Conservation (phyloP, 2,329 filamentous ascomycete genomes). For the Talaromyces marneffei region DNA sequence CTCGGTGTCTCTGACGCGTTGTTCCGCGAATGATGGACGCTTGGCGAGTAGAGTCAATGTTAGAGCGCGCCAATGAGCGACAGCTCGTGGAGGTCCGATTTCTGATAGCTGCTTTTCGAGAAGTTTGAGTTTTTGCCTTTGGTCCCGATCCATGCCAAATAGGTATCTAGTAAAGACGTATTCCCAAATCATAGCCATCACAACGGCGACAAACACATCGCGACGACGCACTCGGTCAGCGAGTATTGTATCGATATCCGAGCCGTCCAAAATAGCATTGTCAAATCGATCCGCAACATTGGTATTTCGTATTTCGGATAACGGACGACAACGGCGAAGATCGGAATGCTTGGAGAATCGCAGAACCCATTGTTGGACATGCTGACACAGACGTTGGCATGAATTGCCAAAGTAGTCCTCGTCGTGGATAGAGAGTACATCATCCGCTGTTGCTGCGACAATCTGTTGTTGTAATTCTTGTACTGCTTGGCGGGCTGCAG, state of each 20-base stretch:
- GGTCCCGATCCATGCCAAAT: slow-evolving; percentile 97
- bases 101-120: slow-evolving; percentile 88
- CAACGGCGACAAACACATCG: slow-evolving; percentile 97
- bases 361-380: slow-evolving; percentile 95
- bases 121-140: slow-evolving; percentile 93
- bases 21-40: slow-evolving; percentile 70
- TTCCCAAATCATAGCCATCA: slow-evolving; percentile 99
- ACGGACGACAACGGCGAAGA: slow-evolving; percentile 76
- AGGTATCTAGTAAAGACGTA: slow-evolving; percentile 97
- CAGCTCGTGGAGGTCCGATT: slow-evolving; percentile 79
- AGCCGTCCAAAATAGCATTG: slow-evolving; percentile 88
- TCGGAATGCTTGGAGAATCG: slow-evolving; percentile 98
- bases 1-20: slow-evolving; percentile 85
- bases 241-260: slow-evolving; percentile 83
- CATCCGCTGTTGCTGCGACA: slow-evolving; percentile 54
- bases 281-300: slow-evolving; percentile 92
- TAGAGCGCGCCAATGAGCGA: slow-evolving; percentile 93
- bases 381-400: slow-evolving; percentile 89
- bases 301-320: slow-evolving; percentile 79
- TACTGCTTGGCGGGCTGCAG: slow-evolving; percentile 60
- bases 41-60: slow-evolving; percentile 84
- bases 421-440: slow-evolving; percentile 74
- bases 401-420: slow-evolving; percentile 94
- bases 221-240: slow-evolving; percentile 79
- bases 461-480: slow-evolving; percentile 56